phyloP scores from a whole-genome alignment of 305 asterid species.

The Solanum chacoense region DNA sequence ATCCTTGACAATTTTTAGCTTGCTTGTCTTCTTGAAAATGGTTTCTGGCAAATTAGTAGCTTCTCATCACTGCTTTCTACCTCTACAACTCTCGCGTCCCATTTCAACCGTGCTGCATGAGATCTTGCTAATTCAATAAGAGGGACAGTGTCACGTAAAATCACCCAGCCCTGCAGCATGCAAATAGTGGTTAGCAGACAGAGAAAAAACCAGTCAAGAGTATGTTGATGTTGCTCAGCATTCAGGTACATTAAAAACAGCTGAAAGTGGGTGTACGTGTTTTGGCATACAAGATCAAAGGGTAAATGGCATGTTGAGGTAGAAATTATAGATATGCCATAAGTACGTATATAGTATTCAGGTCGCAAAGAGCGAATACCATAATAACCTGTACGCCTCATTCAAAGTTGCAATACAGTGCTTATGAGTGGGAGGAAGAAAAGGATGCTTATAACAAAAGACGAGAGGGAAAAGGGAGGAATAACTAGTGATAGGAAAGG shows the following conservation, averaged over 20 bases:
- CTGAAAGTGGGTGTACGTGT: neutral
- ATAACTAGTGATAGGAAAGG: neutral
- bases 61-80: conserved; percentile 70
- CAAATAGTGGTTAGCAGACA: neutral
- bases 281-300: neutral
- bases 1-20: conserved; percentile 23
- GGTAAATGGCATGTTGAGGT: neutral
- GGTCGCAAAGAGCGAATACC: neutral
- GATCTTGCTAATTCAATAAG: conserved; percentile 73
- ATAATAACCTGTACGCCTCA: neutral
- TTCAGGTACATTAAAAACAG: neutral
- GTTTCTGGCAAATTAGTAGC: conserved; percentile 94
- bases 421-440: neutral
- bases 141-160: conserved; percentile 53
- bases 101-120: conserved; percentile 63
- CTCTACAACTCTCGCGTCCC: conserved; percentile 96
- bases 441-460: neutral
- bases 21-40: conserved; percentile 59
- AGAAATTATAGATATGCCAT: neutral
- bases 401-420: neutral
- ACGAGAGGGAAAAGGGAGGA: neutral
- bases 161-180: conserved; percentile 80
- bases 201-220: neutral
- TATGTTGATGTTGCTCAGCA: neutral
- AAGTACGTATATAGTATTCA: neutral